These are phyloP conservation scores for Xerocomellus chrysenteron DNA, from an alignment of 768 basidiomycete genomes.

Conservation along the genomic window DNA sequence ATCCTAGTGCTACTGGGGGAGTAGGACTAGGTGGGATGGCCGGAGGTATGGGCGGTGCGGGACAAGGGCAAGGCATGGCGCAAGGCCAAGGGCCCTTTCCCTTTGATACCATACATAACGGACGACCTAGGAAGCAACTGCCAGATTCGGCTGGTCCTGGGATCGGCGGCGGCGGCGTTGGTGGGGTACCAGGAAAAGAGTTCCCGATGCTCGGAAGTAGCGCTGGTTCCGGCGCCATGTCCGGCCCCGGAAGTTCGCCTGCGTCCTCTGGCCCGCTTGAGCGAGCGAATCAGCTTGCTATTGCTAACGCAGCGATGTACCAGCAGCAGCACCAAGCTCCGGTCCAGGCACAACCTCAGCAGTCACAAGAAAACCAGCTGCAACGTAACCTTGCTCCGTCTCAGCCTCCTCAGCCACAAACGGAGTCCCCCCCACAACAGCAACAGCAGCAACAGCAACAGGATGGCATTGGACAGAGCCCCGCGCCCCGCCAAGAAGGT, in stretches of 20 bases:
- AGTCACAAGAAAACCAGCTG: constrained; percentile 32
- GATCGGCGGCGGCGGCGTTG: constrained; percentile 44
- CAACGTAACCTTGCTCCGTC: constrained; percentile 17
- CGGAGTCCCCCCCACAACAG: constrained; percentile 17
- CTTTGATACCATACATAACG: constrained; percentile 76
- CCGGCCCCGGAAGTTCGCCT: constrained; percentile 52
- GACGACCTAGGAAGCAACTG: constrained; percentile 77
- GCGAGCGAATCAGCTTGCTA: constrained; percentile 42
- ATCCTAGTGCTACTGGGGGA: constrained; percentile 14
- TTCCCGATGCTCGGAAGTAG: constrained; percentile 59
- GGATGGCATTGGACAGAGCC: constrained; percentile 14
- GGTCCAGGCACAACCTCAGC: constrained; percentile 28
- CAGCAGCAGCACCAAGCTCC: constrained; percentile 37
- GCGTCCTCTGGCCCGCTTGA: constrained; percentile 52
- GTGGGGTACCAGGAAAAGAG: constrained; percentile 49
- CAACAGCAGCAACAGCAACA: constrained; percentile 21
- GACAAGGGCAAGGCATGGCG: constrained; percentile 18
- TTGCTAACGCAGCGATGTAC: constrained; percentile 38
- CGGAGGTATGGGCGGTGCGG: constrained; percentile 9
- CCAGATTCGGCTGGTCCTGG: constrained; percentile 52
- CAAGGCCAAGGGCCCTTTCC: constrained; percentile 39
- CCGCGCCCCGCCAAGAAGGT: constrained; percentile 12
- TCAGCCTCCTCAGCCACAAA: constrained; percentile 36
- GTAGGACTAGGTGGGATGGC: constrained; percentile 13
- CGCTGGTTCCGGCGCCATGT: constrained; percentile 28